These are phyloP conservation scores for Aegilops bicornis DNA, from an alignment of 176 grass and related monocot species.

Conservation along the genomic window DNA sequence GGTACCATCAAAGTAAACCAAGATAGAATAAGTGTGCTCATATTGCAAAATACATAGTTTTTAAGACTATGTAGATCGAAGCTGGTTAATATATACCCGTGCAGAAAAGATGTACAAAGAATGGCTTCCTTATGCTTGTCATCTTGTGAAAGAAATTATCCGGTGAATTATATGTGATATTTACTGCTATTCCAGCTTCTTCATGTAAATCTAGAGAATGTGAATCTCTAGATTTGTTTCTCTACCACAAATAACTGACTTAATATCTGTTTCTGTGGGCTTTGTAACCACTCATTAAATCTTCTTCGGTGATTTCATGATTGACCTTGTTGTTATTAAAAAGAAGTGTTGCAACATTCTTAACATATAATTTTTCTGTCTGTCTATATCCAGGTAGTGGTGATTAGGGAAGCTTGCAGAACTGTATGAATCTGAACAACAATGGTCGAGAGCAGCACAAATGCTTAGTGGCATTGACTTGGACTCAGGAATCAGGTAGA, in stretches of 20 bases:
- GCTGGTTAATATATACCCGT: background rate
- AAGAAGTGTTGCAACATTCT: background rate
- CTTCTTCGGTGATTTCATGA: background rate
- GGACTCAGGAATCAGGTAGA: constrained; percentile 96
- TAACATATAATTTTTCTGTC: background rate
- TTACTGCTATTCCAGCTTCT: background rate
- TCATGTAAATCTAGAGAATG: background rate
- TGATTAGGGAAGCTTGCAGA: constrained; percentile 99
- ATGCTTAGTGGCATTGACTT: constrained; percentile 99
- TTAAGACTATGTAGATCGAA: background rate
- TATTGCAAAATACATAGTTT: background rate
- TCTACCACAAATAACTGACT: background rate
- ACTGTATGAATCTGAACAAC: constrained; percentile 90
- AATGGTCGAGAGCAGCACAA: constrained; percentile 96
- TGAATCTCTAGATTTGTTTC: background rate
- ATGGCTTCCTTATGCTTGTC: background rate
- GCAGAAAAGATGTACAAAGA: background rate
- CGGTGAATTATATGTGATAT: background rate
- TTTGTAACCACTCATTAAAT: background rate
- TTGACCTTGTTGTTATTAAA: background rate
- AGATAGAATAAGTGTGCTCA: background rate
- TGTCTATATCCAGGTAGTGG: constrained; percentile 58
- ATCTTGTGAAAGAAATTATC: background rate
- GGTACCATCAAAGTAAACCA: background rate
- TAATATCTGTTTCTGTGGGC: background rate